A percentile compares a stretch with the other conserved stretches of the same genome.
Conservation (phyloP, 306 rosid species). For the Arachis hypogaea region DNA sequence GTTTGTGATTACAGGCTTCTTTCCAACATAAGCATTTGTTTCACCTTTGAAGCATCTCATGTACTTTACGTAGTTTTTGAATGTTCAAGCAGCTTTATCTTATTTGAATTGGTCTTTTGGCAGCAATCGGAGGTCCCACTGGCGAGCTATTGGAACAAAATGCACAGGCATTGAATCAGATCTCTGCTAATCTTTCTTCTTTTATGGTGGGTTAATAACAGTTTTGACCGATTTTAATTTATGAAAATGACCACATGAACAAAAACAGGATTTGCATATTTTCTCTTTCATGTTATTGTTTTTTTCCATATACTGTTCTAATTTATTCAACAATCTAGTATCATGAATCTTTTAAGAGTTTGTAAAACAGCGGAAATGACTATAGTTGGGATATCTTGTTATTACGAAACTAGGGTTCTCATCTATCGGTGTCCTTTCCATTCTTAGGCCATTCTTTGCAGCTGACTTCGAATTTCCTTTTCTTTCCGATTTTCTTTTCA, state of each 20-base stretch:
- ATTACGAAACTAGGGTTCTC: conserved; percentile 22
- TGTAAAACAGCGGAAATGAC: conserved; percentile 5
- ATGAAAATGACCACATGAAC: not conserved
- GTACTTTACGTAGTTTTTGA: conserved; percentile 15
- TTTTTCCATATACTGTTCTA: conserved; percentile 3
- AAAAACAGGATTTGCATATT: not conserved
- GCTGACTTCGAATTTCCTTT: conserved; percentile 22
- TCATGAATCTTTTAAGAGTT: not conserved
- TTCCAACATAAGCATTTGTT: conserved; percentile 4
- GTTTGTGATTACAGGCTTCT: conserved; percentile 19
- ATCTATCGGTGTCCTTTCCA: conserved; percentile 6
- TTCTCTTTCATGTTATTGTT: not conserved
- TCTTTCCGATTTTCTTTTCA: conserved; percentile 48
- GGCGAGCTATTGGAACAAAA: conserved; percentile 61
- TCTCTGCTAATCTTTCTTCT: conserved; percentile 55
- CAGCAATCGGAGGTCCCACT: conserved; percentile 66
- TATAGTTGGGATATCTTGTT: conserved; percentile 9
- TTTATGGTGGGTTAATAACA: conserved; percentile 45
- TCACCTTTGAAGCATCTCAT: conserved; percentile 23
- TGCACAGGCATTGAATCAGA: conserved; percentile 51
- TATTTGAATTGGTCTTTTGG: conserved; percentile 27
- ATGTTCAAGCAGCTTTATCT: conserved; percentile 18
- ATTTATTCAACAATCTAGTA: conserved; percentile 25
- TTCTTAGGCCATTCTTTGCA: conserved; percentile 27
- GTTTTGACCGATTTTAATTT: conserved; percentile 14